A percentile compares a stretch with the other conserved stretches of the same genome.
Conservation (phyloP, 139 green algal species). For the Raphidocelis subcapitata region DNA sequence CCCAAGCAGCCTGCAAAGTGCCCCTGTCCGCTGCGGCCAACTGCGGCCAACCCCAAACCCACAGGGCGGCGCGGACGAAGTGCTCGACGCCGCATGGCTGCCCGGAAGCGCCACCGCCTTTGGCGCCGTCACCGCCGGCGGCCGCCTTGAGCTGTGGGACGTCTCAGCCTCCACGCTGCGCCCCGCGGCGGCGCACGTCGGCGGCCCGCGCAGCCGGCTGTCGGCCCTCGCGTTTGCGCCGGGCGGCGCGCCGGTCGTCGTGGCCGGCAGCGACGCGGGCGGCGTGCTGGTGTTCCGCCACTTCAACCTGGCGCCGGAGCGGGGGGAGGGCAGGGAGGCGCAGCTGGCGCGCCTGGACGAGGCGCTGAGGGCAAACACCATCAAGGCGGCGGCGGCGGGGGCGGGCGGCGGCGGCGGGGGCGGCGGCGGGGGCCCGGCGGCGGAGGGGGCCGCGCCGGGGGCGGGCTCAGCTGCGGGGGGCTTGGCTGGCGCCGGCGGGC, state of each 20-base stretch:
- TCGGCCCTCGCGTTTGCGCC: conserved; percentile 28
- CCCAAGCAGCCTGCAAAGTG: no score
- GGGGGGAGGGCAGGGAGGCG: conserved; percentile 44
- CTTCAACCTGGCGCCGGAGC: conserved; percentile 43
- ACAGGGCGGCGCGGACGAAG: not conserved
- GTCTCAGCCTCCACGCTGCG: conserved; percentile 71
- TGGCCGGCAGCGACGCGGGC: conserved; percentile 61
- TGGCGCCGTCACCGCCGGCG: conserved; percentile 64
- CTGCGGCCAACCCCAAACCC: no score
- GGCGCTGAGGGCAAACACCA: conserved; percentile 59
- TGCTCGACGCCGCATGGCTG: conserved; percentile 75
- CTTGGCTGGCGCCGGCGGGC: no score
- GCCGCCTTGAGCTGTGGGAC: conserved; percentile 79
- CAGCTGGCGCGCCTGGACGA: conserved; percentile 57
- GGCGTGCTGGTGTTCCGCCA: conserved; percentile 54
- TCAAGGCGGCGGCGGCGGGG: conserved; percentile 36
- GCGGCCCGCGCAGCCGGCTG: not conserved
- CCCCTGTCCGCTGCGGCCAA: no score
- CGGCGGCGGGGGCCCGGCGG: no score
- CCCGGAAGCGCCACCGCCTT: conserved; percentile 81
- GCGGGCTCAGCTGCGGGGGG: no score
- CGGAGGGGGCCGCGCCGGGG: no score
- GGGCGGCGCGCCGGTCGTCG: conserved; percentile 53
- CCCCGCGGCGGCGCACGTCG: conserved; percentile 52
- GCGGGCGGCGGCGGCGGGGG: no score